Evolutionary conservation across 2,329 filamentous ascomycete species (phyloP).

Genomic region (Calonectria leucothoes): DNA sequence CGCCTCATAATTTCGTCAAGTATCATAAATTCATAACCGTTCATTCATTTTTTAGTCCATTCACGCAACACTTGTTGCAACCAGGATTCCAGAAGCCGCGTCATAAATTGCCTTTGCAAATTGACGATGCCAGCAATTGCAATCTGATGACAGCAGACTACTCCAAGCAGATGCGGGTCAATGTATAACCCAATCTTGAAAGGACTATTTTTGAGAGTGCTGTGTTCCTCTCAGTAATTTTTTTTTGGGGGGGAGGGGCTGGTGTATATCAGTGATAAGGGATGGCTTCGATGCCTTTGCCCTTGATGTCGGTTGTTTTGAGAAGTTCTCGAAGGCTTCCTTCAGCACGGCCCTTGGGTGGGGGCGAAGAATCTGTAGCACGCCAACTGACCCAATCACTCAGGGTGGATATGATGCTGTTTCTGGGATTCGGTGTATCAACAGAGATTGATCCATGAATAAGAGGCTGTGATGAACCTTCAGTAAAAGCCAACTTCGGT

Average conservation of each 20-base stretch:
- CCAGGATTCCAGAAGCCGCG: background rate
- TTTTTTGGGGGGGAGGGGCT: background rate
- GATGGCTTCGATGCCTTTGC: constrained; percentile 45
- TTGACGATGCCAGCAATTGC: background rate
- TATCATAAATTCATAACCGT: constrained; percentile 33
- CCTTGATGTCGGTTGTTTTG: constrained; percentile 50
- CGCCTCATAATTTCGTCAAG: constrained; percentile 38
- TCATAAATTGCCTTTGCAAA: background rate
- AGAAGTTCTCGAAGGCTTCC: constrained; percentile 67
- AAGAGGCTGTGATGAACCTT: constrained; percentile 41
- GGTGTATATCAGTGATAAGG: constrained; percentile 1
- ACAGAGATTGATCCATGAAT: constrained; percentile 43
- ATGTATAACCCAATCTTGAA: background rate
- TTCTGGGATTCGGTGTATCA: constrained; percentile 37
- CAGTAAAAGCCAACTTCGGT: constrained; percentile 27
- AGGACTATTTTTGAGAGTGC: constrained; percentile 33
- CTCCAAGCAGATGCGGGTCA: background rate
- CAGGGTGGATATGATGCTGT: constrained; percentile 52
- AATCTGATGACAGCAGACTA: background rate
- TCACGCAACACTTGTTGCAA: background rate
- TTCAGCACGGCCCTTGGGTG: constrained; percentile 62
- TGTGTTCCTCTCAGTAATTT: constrained; percentile 39
- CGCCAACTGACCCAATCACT: constrained; percentile 61
- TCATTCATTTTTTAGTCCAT: constrained; percentile 24
- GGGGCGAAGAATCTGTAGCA: constrained; percentile 33